Percentiles rank a stretch among this genome's conserved stretches.
phyloP scores from a whole-genome alignment of 495 filamentous ascomycete genomes.

The Penicillium roqueforti region DNA sequence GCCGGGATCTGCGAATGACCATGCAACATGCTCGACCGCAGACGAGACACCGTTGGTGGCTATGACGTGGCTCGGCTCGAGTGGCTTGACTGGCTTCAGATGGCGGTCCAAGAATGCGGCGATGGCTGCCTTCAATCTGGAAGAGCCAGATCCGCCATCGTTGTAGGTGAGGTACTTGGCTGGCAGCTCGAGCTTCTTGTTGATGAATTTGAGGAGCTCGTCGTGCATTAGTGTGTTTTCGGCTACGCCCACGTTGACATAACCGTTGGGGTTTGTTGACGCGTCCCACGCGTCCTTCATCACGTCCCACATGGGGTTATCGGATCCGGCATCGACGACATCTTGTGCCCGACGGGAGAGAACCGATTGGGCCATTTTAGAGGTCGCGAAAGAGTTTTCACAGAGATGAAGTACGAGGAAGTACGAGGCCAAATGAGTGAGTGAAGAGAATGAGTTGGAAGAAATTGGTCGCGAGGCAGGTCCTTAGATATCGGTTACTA shows the following conservation, averaged over 20 bases:
- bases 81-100: slow-evolving; percentile 34
- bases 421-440: neutral
- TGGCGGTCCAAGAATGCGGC: slow-evolving; percentile 43
- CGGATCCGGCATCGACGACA: slow-evolving; percentile 7
- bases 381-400: neutral
- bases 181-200: slow-evolving; percentile 28
- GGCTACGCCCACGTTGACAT: slow-evolving; percentile 38
- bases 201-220: slow-evolving; percentile 29
- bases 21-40: slow-evolving; percentile 44
- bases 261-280: slow-evolving; percentile 30
- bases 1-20: slow-evolving; percentile 40
- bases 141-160: slow-evolving; percentile 31
- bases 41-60: slow-evolving; percentile 47
- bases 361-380: slow-evolving; percentile 6
- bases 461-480: neutral
- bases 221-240: slow-evolving; percentile 42
- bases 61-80: slow-evolving; percentile 39
- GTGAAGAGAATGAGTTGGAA: neutral
- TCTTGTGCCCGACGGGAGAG: slow-evolving; percentile 23
- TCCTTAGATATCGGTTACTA: neutral
- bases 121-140: slow-evolving; percentile 37
- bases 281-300: slow-evolving; percentile 24
- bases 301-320: slow-evolving; percentile 27
- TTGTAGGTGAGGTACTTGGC: slow-evolving; percentile 43
- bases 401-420: too few species aligned